A percentile compares a stretch with the other conserved stretches of the same genome.
phyloP scores from a whole-genome alignment of 1,139 yeast species.

The Saccharomyces pastorianus region DNA sequence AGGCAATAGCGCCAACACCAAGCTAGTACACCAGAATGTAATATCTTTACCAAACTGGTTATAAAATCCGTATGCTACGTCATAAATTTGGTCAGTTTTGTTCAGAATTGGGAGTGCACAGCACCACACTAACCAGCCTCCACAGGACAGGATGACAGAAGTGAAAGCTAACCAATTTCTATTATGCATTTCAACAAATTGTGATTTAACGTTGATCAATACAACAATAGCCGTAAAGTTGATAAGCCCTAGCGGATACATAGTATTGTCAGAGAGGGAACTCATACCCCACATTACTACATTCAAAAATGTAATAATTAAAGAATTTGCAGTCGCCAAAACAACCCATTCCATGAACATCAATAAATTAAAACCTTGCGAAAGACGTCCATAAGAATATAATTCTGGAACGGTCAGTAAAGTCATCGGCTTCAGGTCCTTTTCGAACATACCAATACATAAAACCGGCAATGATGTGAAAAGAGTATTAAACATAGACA shows the following conservation, averaged over 20 bases:
- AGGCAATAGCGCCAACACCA: slow-evolving; percentile 50
- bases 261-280: slow-evolving; percentile 60
- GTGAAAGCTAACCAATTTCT: slow-evolving; percentile 66
- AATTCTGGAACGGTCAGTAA: slow-evolving; percentile 86
- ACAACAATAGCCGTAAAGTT: slow-evolving; percentile 64
- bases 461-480: slow-evolving; percentile 90
- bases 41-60: slow-evolving; percentile 68
- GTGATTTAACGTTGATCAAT: slow-evolving; percentile 69
- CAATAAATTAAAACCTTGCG: slow-evolving; percentile 63
- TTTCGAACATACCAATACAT: slow-evolving; percentile 92
- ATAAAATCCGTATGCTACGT: slow-evolving; percentile 60
- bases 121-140: slow-evolving; percentile 88
- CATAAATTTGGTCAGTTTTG: slow-evolving; percentile 55
- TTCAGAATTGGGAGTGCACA: slow-evolving; percentile 65
- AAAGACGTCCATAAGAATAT: slow-evolving; percentile 67
- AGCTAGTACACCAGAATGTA: slow-evolving; percentile 77
- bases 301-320: slow-evolving; percentile 59
- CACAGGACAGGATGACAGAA: slow-evolving; percentile 60
- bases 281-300: slow-evolving; percentile 62
- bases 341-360: slow-evolving; percentile 74
- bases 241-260: slow-evolving; percentile 75
- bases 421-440: slow-evolving; percentile 82
- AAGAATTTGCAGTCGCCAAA: slow-evolving; percentile 66
- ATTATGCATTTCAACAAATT: slow-evolving; percentile 76
- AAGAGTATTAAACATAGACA: slow-evolving; percentile 92